phyloP scores from a whole-genome alignment of 148 eudicot genomes.

The Tetragonia tetragonoides region DNA sequence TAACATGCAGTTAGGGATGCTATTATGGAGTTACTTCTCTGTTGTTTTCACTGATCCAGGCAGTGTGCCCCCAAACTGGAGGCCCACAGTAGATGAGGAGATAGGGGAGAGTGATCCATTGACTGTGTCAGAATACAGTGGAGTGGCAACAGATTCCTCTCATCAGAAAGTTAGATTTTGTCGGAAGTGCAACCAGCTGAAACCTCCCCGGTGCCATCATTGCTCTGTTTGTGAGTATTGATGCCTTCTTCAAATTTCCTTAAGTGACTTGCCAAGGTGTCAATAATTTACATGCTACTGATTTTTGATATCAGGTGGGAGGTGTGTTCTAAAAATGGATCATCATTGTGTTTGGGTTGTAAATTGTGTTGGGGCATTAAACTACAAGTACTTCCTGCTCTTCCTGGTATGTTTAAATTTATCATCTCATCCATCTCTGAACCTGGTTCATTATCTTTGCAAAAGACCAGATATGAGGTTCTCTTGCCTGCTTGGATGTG shows the following conservation, averaged over 20 bases:
- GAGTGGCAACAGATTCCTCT: constrained; percentile 40
- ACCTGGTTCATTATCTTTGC: neutral
- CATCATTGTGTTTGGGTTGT: constrained; percentile 99
- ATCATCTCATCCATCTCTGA: neutral
- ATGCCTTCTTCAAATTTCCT: constrained; percentile 5
- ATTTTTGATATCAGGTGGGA: constrained; percentile 61
- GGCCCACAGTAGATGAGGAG: constrained; percentile 82
- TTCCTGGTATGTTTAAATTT: constrained; percentile 62
- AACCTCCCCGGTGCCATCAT: constrained; percentile 98
- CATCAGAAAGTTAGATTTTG: constrained; percentile 66
- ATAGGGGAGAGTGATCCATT: constrained; percentile 71
- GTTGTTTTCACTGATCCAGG: constrained; percentile 95
- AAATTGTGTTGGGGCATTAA: constrained; percentile 95
- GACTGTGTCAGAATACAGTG: constrained; percentile 53
- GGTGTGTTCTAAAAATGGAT: constrained; percentile 96
- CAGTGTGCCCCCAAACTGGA: constrained; percentile 90
- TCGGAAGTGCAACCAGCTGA: constrained; percentile 89
- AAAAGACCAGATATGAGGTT: neutral
- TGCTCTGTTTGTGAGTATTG: constrained; percentile 93
- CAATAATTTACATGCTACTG: constrained; percentile 15
- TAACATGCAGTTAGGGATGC: constrained; percentile 76
- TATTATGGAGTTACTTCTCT: constrained; percentile 93
- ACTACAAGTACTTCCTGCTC: constrained; percentile 97
- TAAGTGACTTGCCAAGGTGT: neutral
- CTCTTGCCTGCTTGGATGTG: neutral